Evolutionary conservation across 106 monocot species (phyloP).

Genomic region (Allium cepa): DNA sequence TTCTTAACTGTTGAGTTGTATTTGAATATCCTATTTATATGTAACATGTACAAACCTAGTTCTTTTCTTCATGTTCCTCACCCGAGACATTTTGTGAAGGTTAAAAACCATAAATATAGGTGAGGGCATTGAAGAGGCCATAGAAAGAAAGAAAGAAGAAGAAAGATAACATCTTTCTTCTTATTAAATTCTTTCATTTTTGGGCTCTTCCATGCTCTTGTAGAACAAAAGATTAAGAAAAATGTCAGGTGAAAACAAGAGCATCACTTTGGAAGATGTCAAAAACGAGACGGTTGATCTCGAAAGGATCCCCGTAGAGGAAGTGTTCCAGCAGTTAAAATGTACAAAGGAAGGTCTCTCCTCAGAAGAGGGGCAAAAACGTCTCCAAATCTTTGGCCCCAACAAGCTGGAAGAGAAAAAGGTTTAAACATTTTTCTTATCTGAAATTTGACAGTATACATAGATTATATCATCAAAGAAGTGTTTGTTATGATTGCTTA

Average conservation of each 20-base stretch:
- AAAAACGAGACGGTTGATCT: slow-evolving; percentile 31
- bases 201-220: background rate
- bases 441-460: too few species aligned
- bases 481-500: background rate
- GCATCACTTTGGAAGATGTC: slow-evolving; percentile 20
- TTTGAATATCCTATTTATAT: too few species aligned
- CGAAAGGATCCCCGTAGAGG: slow-evolving; percentile 25
- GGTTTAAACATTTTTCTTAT: background rate
- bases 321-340: slow-evolving; percentile 32
- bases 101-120: too few species aligned
- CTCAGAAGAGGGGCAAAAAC: slow-evolving; percentile 14
- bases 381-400: slow-evolving; percentile 57
- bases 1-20: too few species aligned
- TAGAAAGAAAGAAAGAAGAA: too few species aligned
- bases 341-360: slow-evolving; percentile 24
- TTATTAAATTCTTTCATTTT: background rate
- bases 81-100: too few species aligned
- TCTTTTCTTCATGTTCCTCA: too few species aligned
- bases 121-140: too few species aligned
- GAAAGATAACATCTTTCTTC: too few species aligned
- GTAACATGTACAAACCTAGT: too few species aligned
- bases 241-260: background rate
- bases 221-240: background rate
- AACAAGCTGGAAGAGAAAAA: slow-evolving; percentile 91
- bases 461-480: too few species aligned